Conservation (phyloP, 192 early-diverging fungal species). For the Haplosporangium gracile region DNA sequence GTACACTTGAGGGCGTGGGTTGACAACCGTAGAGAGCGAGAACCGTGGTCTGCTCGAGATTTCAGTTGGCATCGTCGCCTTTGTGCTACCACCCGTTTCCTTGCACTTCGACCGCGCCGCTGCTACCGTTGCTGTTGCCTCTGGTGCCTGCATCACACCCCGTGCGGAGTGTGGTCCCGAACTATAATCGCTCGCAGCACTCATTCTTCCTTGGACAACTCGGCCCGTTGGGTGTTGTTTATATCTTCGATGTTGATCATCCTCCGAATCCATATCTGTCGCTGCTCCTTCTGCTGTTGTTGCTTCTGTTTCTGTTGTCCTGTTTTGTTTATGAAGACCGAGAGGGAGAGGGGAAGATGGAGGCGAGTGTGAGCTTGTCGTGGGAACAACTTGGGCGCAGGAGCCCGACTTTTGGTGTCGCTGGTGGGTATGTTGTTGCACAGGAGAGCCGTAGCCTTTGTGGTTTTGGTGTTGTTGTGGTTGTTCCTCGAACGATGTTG, state of each 20-base stretch:
- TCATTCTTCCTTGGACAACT: neutral
- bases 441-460: neutral
- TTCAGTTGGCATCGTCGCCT: neutral
- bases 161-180: neutral
- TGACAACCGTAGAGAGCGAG: conserved; percentile 17
- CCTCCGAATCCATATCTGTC: neutral
- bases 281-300: neutral
- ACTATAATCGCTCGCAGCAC: neutral
- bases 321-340: neutral
- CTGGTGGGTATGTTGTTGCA: neutral
- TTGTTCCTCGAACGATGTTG: neutral
- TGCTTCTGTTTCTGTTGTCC: neutral
- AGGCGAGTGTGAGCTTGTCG: neutral
- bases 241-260: neutral
- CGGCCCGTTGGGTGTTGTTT: neutral
- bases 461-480: neutral
- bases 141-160: neutral
- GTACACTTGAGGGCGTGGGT: conserved; percentile 7
- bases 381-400: neutral
- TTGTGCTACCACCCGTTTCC: neutral
- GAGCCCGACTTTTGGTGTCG: neutral
- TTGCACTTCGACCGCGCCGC: neutral
- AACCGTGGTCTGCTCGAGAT: conserved; percentile 17
- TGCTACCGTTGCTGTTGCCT: neutral
- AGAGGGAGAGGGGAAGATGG: neutral